These are phyloP conservation scores for Auxenochlorella protothecoides DNA, from an alignment of 139 green algal species.

Conservation along the genomic window DNA sequence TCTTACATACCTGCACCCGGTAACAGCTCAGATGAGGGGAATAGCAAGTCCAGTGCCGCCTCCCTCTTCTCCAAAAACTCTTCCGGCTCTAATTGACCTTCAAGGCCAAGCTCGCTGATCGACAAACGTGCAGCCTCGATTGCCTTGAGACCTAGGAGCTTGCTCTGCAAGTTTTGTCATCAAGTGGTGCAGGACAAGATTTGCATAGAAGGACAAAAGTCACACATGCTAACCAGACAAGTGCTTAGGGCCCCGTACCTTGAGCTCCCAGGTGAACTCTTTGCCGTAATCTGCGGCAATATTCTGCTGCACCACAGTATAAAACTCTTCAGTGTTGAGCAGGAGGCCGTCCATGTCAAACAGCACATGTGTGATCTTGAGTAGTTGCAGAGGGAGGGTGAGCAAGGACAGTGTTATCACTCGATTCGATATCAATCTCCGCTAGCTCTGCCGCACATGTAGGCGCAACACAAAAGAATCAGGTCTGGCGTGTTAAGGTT, in stretches of 20 bases:
- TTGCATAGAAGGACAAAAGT: not conserved
- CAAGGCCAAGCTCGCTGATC: constrained; percentile 43
- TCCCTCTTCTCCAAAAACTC: constrained; percentile 54
- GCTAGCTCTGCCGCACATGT: too few relatives aligned
- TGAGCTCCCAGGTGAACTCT: constrained; percentile 74
- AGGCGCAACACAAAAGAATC: too few relatives aligned
- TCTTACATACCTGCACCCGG: constrained; percentile 37
- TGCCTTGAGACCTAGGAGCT: constrained; percentile 67
- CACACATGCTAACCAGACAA: not conserved
- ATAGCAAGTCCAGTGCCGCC: constrained; percentile 51
- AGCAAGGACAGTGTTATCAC: not conserved
- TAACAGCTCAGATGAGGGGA: constrained; percentile 55
- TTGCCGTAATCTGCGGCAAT: constrained; percentile 46
- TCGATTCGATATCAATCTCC: too few relatives aligned
- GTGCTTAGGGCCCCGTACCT: constrained; percentile 15
- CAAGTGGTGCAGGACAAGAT: too few relatives aligned
- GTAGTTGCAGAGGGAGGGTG: not conserved
- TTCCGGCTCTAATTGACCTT: constrained; percentile 35
- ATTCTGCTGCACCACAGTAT: constrained; percentile 56
- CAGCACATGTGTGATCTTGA: constrained; percentile 19
- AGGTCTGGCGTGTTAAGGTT: too few relatives aligned
- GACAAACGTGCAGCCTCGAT: constrained; percentile 49
- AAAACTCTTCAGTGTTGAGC: constrained; percentile 72
- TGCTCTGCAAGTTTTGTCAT: too few relatives aligned
- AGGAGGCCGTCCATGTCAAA: constrained; percentile 76